A percentile compares a stretch with the other conserved stretches of the same genome.
Conservation (phyloP, 805 yeast genomes). For the Pichia deserticola region DNA sequence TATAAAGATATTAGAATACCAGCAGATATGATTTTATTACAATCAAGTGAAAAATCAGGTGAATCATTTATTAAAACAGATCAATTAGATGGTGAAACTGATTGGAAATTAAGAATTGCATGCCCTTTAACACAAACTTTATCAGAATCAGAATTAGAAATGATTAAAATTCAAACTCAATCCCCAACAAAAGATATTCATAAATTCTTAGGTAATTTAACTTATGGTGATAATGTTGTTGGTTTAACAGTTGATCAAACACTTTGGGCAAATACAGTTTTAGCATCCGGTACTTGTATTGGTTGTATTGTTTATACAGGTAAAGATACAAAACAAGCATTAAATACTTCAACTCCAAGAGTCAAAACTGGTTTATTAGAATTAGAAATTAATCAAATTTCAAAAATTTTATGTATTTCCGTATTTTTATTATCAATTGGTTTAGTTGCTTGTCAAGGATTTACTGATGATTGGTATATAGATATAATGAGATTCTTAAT, state of each 20-base stretch:
- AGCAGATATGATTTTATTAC: slow-evolving; percentile 82
- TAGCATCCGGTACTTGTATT: slow-evolving; percentile 87
- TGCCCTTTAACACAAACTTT: slow-evolving; percentile 61
- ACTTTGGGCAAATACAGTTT: slow-evolving; percentile 95
- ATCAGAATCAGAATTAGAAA: slow-evolving; percentile 40
- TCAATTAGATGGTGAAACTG: slow-evolving; percentile 98
- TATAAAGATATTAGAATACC: slow-evolving; percentile 85
- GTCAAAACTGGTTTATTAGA: slow-evolving; percentile 88
- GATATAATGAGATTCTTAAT: slow-evolving; percentile 87
- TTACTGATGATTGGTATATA: slow-evolving; percentile 71
- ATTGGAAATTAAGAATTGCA: slow-evolving; percentile 91
- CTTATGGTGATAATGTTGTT: slow-evolving; percentile 47
- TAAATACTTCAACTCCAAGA: slow-evolving; percentile 83
- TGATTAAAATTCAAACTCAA: slow-evolving; percentile 57
- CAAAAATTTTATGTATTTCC: slow-evolving; percentile 81
- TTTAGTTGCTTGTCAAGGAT: slow-evolving; percentile 76
- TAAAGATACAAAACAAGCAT: slow-evolving; percentile 83
- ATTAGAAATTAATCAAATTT: slow-evolving; percentile 78
- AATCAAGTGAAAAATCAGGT: slow-evolving; percentile 73
- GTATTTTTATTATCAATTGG: slow-evolving; percentile 73
- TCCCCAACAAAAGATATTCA: slow-evolving; percentile 83
- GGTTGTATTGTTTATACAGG: slow-evolving; percentile 92
- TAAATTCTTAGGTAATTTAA: slow-evolving; percentile 66
- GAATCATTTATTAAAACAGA: slow-evolving; percentile 94
- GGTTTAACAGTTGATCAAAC: slow-evolving; percentile 85